Evolutionary conservation across 1,139 yeast species (phyloP), one percentile per base, ranked within the genome.

Genomic region (Kurtzmaniella quercitrusa): DNA sequence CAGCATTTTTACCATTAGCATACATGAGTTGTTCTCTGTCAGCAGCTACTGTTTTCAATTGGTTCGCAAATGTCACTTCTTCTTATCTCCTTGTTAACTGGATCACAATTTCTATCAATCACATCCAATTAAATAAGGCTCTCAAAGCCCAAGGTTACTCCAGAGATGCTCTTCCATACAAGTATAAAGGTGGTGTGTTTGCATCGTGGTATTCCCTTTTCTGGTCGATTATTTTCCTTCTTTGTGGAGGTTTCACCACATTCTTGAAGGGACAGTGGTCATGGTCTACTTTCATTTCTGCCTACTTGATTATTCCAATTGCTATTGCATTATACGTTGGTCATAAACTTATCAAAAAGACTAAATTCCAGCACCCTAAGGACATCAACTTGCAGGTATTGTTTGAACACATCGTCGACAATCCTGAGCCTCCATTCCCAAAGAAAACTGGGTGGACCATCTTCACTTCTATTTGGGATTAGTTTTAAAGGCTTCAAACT

Each of bases 211-310:
- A 27, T 27, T 27, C 31, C 12, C 31, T 27, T 27, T 27, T 27
- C 14, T 27, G 31, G 31, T 27, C 31, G 10, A 3, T 10, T 3
- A 27, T 27, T 27, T 10, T 27, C 10, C 31, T 27, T 27, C 48
- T 71, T n/a, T 69, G 75, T 8, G 70, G 70, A 27, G 77, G 77
- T 0, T 73, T 66, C 51, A 45, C 59, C 3, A 63, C 59, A 44
- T 71, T 72, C 45, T 57, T 72, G 19, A 48, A 63, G 8, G 73
- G 72, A 6, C 47, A 66, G 12, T 72, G 65, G 49, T 53, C 48
- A 3, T 56, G 65, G 36, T 60, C 70, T 17, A 46, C 61, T 0
- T 69, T 72, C 48, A 64, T 70, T 51, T 62, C 68, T 23, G 47
- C 68, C 14, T 68, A 71, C 54, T 65, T 70, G 45, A 55, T 63